phyloP scores from a whole-genome alignment of 768 basidiomycete species.

The Termitomyces sp. region DNA sequence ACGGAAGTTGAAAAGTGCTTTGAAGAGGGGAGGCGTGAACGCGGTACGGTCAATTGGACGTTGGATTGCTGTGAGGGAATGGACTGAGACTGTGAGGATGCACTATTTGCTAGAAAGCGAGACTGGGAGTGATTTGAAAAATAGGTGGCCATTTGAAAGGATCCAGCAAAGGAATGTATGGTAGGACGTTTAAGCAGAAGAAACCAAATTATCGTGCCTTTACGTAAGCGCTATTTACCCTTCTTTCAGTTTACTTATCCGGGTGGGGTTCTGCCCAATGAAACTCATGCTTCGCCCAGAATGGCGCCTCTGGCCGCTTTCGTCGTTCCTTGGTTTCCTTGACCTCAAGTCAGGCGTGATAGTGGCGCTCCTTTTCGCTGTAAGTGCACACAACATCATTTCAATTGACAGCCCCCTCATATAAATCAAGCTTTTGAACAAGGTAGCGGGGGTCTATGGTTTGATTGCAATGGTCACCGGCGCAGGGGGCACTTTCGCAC shows the following conservation, averaged over 20 bases:
- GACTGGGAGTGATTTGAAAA: constrained; percentile 81
- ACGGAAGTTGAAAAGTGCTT: constrained; percentile 65
- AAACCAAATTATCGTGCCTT: constrained; percentile 8
- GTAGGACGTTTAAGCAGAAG: neutral
- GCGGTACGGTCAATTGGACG: constrained; percentile 21
- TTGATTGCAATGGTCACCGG: constrained; percentile 88
- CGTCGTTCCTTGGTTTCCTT: constrained; percentile 79
- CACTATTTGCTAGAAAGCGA: constrained; percentile 57
- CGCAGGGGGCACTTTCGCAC: constrained; percentile 88
- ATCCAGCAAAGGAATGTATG: constrained; percentile 9
- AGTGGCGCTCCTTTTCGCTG: constrained; percentile 84
- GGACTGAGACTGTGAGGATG: constrained; percentile 19
- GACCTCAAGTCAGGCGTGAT: constrained; percentile 95
- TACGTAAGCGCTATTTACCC: constrained; percentile 10
- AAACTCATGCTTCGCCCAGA: constrained; percentile 78
- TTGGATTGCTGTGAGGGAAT: constrained; percentile 18
- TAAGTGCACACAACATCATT: constrained; percentile 32
- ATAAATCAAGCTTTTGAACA: constrained; percentile 73
- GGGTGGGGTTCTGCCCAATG: constrained; percentile 34
- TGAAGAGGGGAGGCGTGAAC: constrained; percentile 52
- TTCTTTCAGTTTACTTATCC: neutral
- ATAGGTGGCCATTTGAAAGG: constrained; percentile 58
- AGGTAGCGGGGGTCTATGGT: constrained; percentile 96
- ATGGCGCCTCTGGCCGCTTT: constrained; percentile 79
- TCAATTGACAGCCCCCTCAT: constrained; percentile 4